These are phyloP conservation scores for Hemileia vastatrix DNA, from an alignment of 1,284 basidiomycete species.

Conservation along the genomic window DNA sequence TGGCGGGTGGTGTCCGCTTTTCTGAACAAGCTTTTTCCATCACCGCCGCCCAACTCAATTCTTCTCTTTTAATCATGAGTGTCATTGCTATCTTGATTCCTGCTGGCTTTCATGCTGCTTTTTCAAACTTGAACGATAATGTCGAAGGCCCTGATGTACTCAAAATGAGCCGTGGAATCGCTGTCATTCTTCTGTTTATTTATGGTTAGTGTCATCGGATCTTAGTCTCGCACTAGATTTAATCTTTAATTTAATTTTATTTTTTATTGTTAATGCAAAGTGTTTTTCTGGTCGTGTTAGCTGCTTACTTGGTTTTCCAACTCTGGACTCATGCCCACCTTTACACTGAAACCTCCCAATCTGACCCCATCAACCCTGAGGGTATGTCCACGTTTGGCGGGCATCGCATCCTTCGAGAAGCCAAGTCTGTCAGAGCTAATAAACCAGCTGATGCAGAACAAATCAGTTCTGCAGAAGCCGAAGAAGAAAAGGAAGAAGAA, in stretches of 20 bases:
- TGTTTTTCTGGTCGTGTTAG: constrained; percentile 53
- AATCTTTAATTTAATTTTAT: no score
- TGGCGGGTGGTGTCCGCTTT: constrained; percentile 51
- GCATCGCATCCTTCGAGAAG: constrained; percentile 28
- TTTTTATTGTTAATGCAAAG: background rate
- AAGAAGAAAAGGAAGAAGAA: constrained; percentile 50
- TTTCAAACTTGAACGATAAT: constrained; percentile 37
- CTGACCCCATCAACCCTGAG: constrained; percentile 41
- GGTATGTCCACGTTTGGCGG: constrained; percentile 24
- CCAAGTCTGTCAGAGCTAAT: constrained; percentile 25
- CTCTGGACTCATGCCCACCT: constrained; percentile 70
- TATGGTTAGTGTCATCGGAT: constrained; percentile 22
- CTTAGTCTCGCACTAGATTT: background rate
- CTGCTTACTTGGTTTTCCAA: constrained; percentile 68
- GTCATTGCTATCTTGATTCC: constrained; percentile 65
- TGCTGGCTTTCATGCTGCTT: constrained; percentile 53
- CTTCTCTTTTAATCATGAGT: constrained; percentile 49
- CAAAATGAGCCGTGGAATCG: constrained; percentile 65
- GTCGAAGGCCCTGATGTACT: constrained; percentile 52
- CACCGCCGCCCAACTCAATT: constrained; percentile 61
- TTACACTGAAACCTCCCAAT: constrained; percentile 52
- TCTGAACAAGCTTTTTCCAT: constrained; percentile 66
- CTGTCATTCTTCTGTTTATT: constrained; percentile 65
- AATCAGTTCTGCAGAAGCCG: constrained; percentile 25
- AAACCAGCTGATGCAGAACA: background rate